Conservation (phyloP, 805 yeast species). For the Candida multigemmis region DNA sequence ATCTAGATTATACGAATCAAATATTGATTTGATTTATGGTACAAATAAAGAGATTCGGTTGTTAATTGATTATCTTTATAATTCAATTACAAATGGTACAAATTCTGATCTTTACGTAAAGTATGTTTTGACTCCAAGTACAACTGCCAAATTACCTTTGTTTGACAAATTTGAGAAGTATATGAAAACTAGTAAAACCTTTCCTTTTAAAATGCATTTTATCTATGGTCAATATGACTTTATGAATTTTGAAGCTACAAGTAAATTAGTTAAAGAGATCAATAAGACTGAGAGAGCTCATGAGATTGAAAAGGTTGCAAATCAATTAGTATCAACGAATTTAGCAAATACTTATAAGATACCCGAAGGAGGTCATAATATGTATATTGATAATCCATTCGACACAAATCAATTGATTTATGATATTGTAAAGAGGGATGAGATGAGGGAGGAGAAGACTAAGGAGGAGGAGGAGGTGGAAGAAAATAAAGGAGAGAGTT, state of each 20-base stretch:
- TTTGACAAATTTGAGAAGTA: slow-evolving; percentile 42
- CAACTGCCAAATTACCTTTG: slow-evolving; percentile 59
- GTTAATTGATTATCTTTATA: slow-evolving; percentile 32
- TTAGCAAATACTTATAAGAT: slow-evolving; percentile 15
- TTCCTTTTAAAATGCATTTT: slow-evolving; percentile 30
- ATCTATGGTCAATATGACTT: slow-evolving; percentile 68
- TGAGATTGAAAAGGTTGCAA: slow-evolving; percentile 5
- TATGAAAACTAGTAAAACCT: slow-evolving; percentile 7
- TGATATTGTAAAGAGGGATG: slow-evolving; percentile 5
- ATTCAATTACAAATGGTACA: slow-evolving; percentile 29
- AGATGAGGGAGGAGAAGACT: neutral
- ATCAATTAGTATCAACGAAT: slow-evolving; percentile 6
- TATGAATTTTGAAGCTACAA: slow-evolving; percentile 57
- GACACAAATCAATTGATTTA: slow-evolving; percentile 23
- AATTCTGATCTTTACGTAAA: slow-evolving; percentile 34
- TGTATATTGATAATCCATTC: slow-evolving; percentile 37
- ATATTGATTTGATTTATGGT: slow-evolving; percentile 27
- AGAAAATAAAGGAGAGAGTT: too few relatives aligned
- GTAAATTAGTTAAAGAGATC: slow-evolving; percentile 15
- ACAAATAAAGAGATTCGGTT: slow-evolving; percentile 25
- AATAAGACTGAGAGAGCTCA: slow-evolving; percentile 7
- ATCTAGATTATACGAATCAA: slow-evolving; percentile 10
- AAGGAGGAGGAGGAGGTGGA: too few relatives aligned
- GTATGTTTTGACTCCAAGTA: slow-evolving; percentile 44
- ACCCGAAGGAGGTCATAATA: slow-evolving; percentile 34